Base-by-base conservation (phyloP, 106 monocot species). In the Posidonia australis region DNA sequence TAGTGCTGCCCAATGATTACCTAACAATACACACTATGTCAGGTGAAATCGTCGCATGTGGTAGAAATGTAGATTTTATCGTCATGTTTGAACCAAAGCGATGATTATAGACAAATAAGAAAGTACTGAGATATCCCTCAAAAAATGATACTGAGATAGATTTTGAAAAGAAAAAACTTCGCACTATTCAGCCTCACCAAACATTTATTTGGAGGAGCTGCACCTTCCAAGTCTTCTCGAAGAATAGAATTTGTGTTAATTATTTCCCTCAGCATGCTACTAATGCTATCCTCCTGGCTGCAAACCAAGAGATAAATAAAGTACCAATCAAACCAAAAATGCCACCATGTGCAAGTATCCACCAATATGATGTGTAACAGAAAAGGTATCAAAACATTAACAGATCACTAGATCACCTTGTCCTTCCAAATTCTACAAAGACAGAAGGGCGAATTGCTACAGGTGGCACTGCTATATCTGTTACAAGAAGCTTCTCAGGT, bases 211-310 rank as follows among this genome's bases (percentile, higher is more conserved):
- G 42, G 42, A 42, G 42, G 80, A 25, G 62, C 80, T 58, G 64
- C 68, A 51, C 75, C 80, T 63, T 87, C 77, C 72, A 98, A 72
- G 60, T 76, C 58, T 58, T 84, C 87, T 53, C 85, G 82, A 74
- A 98, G 87, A 70, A 77, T 59, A 19, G 87, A 80, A 66, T 91
- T 98, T 55, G 64, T 68, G 53, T 72, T 83, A 51, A 91, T 74
- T 70, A 98, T 88, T 51, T 71, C 72, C 58, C 58, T 84, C 58
- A 98, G 68, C 43, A 87, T 98, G 56, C 32, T 67, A 51, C 84
- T 98, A 41, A 91, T 72, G 62, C 79, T 75, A 72, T 91, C 81
- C 48, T 98, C 96, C 74, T 87, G 91, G 72, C 90, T 98, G 90
- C 70, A 77, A 70, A 31, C 19, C 25, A 57, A 57, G 57, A 26